A percentile compares a stretch with the other conserved stretches of the same genome.
phyloP scores from a whole-genome alignment of 306 rosid genomes.

The Albizia julibrissin region DNA sequence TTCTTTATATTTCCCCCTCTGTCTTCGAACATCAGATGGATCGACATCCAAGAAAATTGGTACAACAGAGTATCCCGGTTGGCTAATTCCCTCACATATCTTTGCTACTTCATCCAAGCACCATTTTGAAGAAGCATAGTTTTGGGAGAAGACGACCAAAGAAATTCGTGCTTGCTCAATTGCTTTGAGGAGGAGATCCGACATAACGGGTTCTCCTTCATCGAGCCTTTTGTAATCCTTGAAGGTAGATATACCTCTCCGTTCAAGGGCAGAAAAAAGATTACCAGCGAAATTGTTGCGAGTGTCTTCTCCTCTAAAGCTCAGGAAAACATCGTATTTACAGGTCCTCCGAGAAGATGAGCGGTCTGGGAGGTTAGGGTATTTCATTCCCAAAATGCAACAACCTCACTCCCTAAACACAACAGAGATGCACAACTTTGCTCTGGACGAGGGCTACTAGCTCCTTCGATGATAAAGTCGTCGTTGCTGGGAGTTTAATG shows the following conservation, averaged over 20 bases:
- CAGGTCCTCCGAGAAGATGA: not conserved
- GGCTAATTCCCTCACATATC: too few species aligned
- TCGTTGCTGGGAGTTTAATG: too few species aligned
- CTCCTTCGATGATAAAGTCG: not conserved
- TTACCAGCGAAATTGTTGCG: not conserved
- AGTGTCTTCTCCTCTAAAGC: not conserved
- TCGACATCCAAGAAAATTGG: too few species aligned
- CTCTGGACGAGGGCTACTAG: not conserved
- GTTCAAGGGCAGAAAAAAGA: not conserved
- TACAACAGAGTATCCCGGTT: too few species aligned
- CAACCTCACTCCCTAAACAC: too few species aligned
- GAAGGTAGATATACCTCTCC: not conserved
- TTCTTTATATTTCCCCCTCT: too few species aligned
- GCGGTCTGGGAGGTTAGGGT: not conserved
- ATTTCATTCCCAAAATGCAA: not conserved
- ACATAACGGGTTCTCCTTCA: not conserved
- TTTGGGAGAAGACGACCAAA: not conserved
- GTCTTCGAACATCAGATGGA: too few species aligned
- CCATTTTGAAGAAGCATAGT: too few species aligned
- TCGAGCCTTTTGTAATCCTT: not conserved
- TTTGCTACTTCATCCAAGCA: too few species aligned
- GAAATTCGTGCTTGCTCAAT: not conserved
- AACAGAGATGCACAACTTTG: not conserved
- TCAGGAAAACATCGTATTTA: not conserved
- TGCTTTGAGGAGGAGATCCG: not conserved